Evolutionary conservation across 2,329 filamentous ascomycete species (phyloP).

Genomic region (Cladosporium sp.): DNA sequence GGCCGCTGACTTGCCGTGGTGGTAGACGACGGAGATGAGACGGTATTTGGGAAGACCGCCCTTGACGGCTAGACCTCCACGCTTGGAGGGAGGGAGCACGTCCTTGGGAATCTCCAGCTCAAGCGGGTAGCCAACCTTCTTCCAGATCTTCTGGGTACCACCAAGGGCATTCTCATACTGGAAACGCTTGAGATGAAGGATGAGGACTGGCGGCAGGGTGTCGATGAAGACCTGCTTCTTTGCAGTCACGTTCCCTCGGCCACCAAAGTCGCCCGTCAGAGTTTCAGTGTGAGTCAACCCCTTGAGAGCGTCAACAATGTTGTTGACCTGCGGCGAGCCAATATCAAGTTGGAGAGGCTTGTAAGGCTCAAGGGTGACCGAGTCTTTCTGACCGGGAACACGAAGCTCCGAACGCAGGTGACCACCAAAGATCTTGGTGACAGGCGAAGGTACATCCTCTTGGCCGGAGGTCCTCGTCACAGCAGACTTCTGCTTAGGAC

Average conservation of each 20-base stretch:
- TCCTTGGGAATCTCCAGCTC: slow-evolving; percentile 92
- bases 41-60: slow-evolving; percentile 74
- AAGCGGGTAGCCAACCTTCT: slow-evolving; percentile 90
- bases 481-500: slow-evolving; percentile 79
- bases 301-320: slow-evolving; percentile 85
- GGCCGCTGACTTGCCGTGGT: slow-evolving; percentile 93
- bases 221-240: slow-evolving; percentile 96
- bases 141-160: slow-evolving; percentile 96
- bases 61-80: slow-evolving; percentile 58
- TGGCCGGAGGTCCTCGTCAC: slow-evolving; percentile 77
- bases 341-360: slow-evolving; percentile 94
- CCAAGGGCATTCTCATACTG: slow-evolving; percentile 77
- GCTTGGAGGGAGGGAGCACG: slow-evolving; percentile 71
- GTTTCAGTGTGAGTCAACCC: slow-evolving; percentile 77
- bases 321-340: slow-evolving; percentile 75
- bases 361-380: slow-evolving; percentile 87
- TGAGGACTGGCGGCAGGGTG: slow-evolving; percentile 80
- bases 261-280: slow-evolving; percentile 78
- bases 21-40: slow-evolving; percentile 86
- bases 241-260: slow-evolving; percentile 62
- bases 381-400: slow-evolving; percentile 80
- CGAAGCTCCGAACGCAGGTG: slow-evolving; percentile 83
- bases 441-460: slow-evolving; percentile 53
- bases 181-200: slow-evolving; percentile 94
- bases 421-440: slow-evolving; percentile 92